A percentile compares a stretch with the other conserved stretches of the same genome.
Conservation (phyloP, 805 yeast genomes). For the Ogataea pignaliae region DNA sequence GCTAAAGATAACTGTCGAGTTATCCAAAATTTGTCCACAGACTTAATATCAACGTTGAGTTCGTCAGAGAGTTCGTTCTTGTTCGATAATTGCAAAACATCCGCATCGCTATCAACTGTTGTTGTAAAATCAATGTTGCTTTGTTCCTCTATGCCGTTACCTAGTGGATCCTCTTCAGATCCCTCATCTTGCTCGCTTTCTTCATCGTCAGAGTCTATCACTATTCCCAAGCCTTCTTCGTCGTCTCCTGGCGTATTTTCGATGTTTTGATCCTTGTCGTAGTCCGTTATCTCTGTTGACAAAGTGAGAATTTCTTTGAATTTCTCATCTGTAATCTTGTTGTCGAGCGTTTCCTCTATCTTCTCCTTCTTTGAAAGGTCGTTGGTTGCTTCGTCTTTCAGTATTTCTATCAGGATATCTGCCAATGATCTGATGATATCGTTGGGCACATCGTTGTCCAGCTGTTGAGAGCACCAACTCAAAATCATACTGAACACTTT, state of each 20-base stretch:
- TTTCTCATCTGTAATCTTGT: constrained; percentile 35
- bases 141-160: constrained; percentile 26
- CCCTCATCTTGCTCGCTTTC: constrained; percentile 29
- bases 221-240: constrained; percentile 31
- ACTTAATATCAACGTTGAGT: constrained; percentile 12
- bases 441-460: constrained; percentile 73
- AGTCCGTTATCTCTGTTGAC: constrained; percentile 48
- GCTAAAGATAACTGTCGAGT: constrained; percentile 42
- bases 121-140: constrained; percentile 23
- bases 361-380: constrained; percentile 44
- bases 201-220: constrained; percentile 39
- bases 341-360: constrained; percentile 46
- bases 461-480: constrained; percentile 48
- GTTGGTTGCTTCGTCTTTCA: constrained; percentile 42
- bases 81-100: constrained; percentile 13
- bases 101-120: constrained; percentile 17
- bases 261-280: constrained; percentile 20
- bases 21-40: constrained; percentile 43
- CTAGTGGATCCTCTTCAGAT: constrained; percentile 24
- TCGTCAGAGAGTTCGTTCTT: constrained; percentile 7
- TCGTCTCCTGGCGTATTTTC: constrained; percentile 21
- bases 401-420: constrained; percentile 53
- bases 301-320: constrained; percentile 44
- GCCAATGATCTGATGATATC: constrained; percentile 68
- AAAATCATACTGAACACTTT: constrained; percentile 53